Conservation (phyloP, 768 basidiomycete genomes). For the Pleurotus sapidus region DNA sequence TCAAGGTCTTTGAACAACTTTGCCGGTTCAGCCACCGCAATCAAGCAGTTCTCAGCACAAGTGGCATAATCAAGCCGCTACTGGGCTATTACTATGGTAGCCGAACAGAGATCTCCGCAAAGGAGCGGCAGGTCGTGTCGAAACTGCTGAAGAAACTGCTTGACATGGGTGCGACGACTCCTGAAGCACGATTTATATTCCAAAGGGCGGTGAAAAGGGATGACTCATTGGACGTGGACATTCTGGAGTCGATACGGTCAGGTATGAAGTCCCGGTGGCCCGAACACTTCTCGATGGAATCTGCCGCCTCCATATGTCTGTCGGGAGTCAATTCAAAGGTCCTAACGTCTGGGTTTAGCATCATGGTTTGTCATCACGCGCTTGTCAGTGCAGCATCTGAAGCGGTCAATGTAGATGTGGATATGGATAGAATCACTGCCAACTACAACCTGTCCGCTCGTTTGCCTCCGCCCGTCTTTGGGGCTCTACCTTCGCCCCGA, state of each 20-base stretch:
- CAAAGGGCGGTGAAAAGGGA: slow-evolving; percentile 49
- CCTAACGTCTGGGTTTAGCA: slow-evolving; percentile 67
- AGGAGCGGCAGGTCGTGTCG: slow-evolving; percentile 53
- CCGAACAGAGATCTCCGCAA: slow-evolving; percentile 26
- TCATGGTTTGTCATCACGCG: slow-evolving; percentile 47
- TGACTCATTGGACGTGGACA: slow-evolving; percentile 54
- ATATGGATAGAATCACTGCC: slow-evolving; percentile 44
- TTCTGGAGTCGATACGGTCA: slow-evolving; percentile 67
- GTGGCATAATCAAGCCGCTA: slow-evolving; percentile 52
- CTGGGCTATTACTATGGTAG: slow-evolving; percentile 34
- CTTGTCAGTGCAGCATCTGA: background rate
- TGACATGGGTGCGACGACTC: slow-evolving; percentile 70
- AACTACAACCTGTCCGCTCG: slow-evolving; percentile 27
- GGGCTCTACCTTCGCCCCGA: slow-evolving; percentile 49
- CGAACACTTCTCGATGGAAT: slow-evolving; percentile 70
- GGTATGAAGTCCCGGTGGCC: slow-evolving; percentile 79
- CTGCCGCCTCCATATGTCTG: slow-evolving; percentile 47
- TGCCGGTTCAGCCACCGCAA: slow-evolving; percentile 64
- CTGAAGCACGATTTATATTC: slow-evolving; percentile 63
- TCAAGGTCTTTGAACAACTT: slow-evolving; percentile 63
- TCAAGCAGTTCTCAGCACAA: slow-evolving; percentile 59
- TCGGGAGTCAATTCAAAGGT: slow-evolving; percentile 46
- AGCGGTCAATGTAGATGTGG: slow-evolving; percentile 37
- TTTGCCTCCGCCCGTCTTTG: slow-evolving; percentile 33
- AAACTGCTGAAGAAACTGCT: slow-evolving; percentile 67